Evolutionary conservation across 164 flowering plant genomes (phyloP).

Genomic region (Umbellularia californica): DNA sequence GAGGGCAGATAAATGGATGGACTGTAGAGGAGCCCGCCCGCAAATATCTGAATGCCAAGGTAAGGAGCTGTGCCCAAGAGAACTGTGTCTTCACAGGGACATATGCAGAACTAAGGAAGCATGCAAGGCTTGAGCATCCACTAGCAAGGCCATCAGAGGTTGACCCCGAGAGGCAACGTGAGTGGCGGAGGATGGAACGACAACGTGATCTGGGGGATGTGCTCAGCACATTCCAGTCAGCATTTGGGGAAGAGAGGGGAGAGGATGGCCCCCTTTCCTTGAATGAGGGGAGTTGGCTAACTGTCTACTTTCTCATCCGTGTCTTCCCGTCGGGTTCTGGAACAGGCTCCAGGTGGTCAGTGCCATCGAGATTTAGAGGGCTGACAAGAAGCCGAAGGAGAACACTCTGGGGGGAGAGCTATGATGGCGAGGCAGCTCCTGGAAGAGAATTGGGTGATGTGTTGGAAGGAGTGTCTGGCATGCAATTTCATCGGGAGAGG

Average conservation of each 20-base stretch:
- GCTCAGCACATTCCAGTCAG: conserved; percentile 70
- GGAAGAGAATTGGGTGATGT: conserved; percentile 29
- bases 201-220: conserved; percentile 83
- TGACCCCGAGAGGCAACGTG: conserved; percentile 71
- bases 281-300: conserved; percentile 55
- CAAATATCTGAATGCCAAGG: conserved; percentile 63
- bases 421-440: conserved; percentile 35
- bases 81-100: conserved; percentile 60
- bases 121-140: conserved; percentile 79
- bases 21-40: conserved; percentile 68
- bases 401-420: conserved; percentile 62
- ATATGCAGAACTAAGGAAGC: conserved; percentile 76
- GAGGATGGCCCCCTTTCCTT: conserved; percentile 5
- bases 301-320: conserved; percentile 54
- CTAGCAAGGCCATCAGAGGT: conserved; percentile 64
- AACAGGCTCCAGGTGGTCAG: conserved; percentile 46
- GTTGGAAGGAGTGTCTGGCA: conserved; percentile 36
- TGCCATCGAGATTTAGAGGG: conserved; percentile 52
- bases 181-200: conserved; percentile 73
- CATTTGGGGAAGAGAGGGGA: conserved; percentile 47
- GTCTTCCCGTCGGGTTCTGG: conserved; percentile 35
- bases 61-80: conserved; percentile 75
- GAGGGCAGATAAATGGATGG: conserved; percentile 74
- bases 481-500: conserved; percentile 30
- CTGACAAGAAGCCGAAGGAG: conserved; percentile 40